Evolutionary conservation across 495 filamentous ascomycete species (phyloP).

Genomic region (Xylaria venustula): DNA sequence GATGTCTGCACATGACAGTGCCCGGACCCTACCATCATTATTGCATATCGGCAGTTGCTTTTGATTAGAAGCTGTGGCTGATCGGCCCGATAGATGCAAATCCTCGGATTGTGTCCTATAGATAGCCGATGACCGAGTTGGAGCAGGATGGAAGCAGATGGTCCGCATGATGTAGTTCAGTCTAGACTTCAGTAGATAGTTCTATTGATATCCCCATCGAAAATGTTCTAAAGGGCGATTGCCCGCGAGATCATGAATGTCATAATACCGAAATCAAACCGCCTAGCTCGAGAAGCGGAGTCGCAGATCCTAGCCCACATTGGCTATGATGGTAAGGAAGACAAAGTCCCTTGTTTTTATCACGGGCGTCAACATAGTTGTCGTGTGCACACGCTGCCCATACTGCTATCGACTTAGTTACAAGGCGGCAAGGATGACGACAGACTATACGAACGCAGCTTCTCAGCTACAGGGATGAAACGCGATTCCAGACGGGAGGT

Average conservation of each 20-base stretch:
- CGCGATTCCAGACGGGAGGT: no score
- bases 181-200: no score
- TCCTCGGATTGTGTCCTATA: neutral
- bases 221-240: no score
- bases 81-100: constrained; percentile 8
- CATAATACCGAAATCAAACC: neutral
- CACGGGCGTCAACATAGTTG: no score
- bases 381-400: no score
- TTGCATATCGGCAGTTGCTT: neutral
- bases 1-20: neutral
- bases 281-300: neutral
- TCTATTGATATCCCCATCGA: no score
- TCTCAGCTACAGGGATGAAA: no score
- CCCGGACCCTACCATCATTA: neutral
- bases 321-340: neutral
- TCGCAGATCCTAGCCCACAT: neutral
- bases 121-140: neutral
- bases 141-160: no score
- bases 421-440: neutral
- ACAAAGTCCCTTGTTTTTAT: neutral
- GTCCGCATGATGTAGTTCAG: no score
- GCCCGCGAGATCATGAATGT: no score
- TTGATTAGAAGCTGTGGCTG: neutral
- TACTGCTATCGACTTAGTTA: neutral
- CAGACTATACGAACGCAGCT: neutral